phyloP scores from a whole-genome alignment of 2,329 filamentous ascomycete species.

The Xylaria sp. region DNA sequence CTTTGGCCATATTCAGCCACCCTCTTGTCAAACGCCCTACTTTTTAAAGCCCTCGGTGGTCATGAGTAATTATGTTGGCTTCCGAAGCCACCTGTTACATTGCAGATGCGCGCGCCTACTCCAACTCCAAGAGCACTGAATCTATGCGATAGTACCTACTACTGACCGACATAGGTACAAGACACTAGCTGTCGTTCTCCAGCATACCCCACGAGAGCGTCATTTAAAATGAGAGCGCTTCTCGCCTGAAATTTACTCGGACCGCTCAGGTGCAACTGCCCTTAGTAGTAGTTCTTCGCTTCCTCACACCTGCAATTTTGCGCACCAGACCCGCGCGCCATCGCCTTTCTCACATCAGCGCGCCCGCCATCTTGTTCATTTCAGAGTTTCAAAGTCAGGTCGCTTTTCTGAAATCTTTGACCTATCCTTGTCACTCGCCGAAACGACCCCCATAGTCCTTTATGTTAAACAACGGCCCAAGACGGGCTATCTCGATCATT shows the following conservation, averaged over 20 bases:
- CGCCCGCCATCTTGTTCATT: not conserved
- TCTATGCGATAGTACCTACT: too few species aligned
- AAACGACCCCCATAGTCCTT: not conserved
- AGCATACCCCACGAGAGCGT: constrained; percentile 6
- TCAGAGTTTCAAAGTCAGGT: not conserved
- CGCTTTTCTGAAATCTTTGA: not conserved
- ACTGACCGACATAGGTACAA: too few species aligned
- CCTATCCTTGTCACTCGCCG: not conserved
- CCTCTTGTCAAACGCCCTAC: constrained; percentile 27
- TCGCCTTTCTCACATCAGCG: not conserved
- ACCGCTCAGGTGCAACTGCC: constrained; percentile 8
- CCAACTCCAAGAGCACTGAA: not conserved
- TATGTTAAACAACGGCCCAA: not conserved
- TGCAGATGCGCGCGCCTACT: constrained; percentile 32
- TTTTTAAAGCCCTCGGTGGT: constrained; percentile 16
- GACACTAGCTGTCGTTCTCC: not conserved
- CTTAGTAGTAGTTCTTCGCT: not conserved
- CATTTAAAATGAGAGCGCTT: constrained; percentile 25
- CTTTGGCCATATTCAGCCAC: constrained; percentile 21
- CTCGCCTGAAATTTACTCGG: not conserved
- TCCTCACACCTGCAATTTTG: not conserved
- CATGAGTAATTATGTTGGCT: not conserved
- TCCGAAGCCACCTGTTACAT: not conserved
- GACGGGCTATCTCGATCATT: not conserved
- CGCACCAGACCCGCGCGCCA: not conserved